Percentiles rank a stretch among this genome's conserved stretches.
Conservation (phyloP, 371 early-diverging fungal genomes). For the Basidiobolus meristosporus region DNA sequence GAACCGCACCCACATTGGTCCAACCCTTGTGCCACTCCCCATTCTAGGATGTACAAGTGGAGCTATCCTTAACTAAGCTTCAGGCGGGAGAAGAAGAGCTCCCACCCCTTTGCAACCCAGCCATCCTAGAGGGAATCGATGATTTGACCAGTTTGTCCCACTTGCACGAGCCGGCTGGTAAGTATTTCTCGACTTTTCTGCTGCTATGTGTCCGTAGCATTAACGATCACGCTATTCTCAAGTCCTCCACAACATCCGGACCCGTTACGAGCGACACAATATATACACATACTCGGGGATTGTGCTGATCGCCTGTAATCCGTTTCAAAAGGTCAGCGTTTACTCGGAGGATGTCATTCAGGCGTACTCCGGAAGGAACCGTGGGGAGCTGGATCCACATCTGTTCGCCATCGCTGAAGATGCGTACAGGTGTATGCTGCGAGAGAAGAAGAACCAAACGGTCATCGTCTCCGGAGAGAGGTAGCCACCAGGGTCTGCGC, state of each 20-base stretch:
- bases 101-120: slow-evolving; percentile 85
- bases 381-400: slow-evolving; percentile 95
- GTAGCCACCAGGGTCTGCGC: slow-evolving; percentile 13
- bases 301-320: slow-evolving; percentile 96
- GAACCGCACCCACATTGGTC: no score
- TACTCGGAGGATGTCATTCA: slow-evolving; percentile 79
- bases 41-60: no score
- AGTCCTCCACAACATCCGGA: slow-evolving; percentile 75
- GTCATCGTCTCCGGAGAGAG: slow-evolving; percentile 98
- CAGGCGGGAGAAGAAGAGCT: no score
- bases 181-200: no score
- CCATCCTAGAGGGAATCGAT: slow-evolving; percentile 70
- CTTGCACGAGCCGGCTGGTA: slow-evolving; percentile 81
- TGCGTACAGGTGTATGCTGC: slow-evolving; percentile 88
- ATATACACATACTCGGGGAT: slow-evolving; percentile 99
- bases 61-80: no score
- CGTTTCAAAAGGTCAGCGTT: slow-evolving; percentile 75
- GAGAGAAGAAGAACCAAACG: slow-evolving; percentile 84
- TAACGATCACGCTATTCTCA: no score
- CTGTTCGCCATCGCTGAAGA: slow-evolving; percentile 97
- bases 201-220: no score
- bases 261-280: slow-evolving; percentile 71
- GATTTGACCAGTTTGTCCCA: slow-evolving; percentile 81
- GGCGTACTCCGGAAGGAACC: slow-evolving; percentile 81
- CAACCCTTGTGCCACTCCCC: no score